A percentile compares a stretch with the other conserved stretches of the same genome.
phyloP scores from a whole-genome alignment of 805 yeast species.

The Ogataea dorogensis region DNA sequence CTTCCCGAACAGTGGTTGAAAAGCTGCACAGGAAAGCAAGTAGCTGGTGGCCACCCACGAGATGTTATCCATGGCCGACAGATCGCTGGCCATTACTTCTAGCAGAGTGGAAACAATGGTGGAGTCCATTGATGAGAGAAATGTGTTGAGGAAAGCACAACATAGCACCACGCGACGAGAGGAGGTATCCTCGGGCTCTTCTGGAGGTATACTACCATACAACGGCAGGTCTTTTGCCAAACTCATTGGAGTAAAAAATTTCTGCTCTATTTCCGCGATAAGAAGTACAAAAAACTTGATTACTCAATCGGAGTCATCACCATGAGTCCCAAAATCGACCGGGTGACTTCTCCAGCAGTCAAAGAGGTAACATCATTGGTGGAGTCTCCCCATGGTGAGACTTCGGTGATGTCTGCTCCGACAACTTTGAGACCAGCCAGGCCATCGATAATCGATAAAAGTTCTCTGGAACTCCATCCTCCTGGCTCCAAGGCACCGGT shows the following conservation, averaged over 20 bases:
- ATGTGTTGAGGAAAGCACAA: constrained; percentile 30
- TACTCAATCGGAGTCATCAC: constrained; percentile 28
- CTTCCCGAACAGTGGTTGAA: constrained; percentile 56
- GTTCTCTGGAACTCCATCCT: constrained; percentile 64
- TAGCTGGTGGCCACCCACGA: constrained; percentile 45
- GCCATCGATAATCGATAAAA: constrained; percentile 53
- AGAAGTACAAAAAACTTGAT: background rate
- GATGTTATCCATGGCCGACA: constrained; percentile 41
- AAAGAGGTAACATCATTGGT: constrained; percentile 60
- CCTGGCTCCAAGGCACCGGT: constrained; percentile 81
- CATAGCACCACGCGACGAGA: constrained; percentile 8
- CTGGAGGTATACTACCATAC: background rate
- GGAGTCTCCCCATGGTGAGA: constrained; percentile 61
- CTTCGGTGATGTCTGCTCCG: constrained; percentile 76
- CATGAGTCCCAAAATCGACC: constrained; percentile 47
- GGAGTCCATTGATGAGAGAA: constrained; percentile 49
- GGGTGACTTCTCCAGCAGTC: constrained; percentile 64
- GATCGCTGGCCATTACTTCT: constrained; percentile 50
- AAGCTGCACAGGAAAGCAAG: constrained; percentile 44
- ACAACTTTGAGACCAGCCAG: constrained; percentile 55
- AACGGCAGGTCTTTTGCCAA: background rate
- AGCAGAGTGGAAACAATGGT: constrained; percentile 54
- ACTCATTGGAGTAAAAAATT: no score
- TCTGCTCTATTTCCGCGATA: background rate
- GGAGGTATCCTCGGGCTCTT: background rate